Conservation (phyloP, 768 basidiomycete genomes). For the Hydnomerulius pinastri region DNA sequence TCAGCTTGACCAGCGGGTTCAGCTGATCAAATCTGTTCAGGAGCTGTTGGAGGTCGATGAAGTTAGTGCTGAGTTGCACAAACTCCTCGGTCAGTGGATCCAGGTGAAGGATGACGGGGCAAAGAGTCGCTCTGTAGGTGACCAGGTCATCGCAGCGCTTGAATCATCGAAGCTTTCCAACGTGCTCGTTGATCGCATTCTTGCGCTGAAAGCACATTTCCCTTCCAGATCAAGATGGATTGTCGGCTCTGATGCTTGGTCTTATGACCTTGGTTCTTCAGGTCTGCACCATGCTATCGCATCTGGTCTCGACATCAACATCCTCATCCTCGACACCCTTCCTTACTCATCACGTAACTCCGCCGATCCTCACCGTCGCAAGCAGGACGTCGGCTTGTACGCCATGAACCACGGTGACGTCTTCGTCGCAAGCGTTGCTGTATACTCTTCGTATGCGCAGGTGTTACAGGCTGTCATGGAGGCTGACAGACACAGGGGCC, state of each 20-base stretch:
- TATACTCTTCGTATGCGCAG: constrained; percentile 94
- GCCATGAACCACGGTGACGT: constrained; percentile 99
- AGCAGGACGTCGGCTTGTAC: constrained; percentile 96
- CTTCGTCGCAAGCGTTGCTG: constrained; percentile 92
- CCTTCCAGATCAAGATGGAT: constrained; percentile 86
- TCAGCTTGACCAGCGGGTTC: constrained; percentile 71
- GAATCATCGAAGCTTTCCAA: constrained; percentile 41
- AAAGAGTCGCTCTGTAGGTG: constrained; percentile 61
- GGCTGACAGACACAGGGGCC: constrained; percentile 87
- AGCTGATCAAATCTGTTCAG: constrained; percentile 65
- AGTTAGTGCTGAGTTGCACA: constrained; percentile 59
- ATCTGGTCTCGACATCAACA: constrained; percentile 89
- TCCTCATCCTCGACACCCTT: constrained; percentile 90
- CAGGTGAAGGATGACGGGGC: constrained; percentile 68
- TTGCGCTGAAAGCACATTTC: constrained; percentile 63
- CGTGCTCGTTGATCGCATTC: constrained; percentile 54
- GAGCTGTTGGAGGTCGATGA: constrained; percentile 58
- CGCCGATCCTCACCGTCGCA: constrained; percentile 72
- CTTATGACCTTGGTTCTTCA: constrained; percentile 93
- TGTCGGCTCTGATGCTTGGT: constrained; percentile 97
- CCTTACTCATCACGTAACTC: constrained; percentile 82
- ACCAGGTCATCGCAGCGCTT: constrained; percentile 55
- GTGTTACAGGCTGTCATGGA: constrained; percentile 90
- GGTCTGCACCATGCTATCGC: constrained; percentile 94
- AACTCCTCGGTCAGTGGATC: constrained; percentile 78